A percentile compares a stretch with the other conserved stretches of the same genome.
Conservation (phyloP, 345 rosid species). For the Lepidium sativum region DNA sequence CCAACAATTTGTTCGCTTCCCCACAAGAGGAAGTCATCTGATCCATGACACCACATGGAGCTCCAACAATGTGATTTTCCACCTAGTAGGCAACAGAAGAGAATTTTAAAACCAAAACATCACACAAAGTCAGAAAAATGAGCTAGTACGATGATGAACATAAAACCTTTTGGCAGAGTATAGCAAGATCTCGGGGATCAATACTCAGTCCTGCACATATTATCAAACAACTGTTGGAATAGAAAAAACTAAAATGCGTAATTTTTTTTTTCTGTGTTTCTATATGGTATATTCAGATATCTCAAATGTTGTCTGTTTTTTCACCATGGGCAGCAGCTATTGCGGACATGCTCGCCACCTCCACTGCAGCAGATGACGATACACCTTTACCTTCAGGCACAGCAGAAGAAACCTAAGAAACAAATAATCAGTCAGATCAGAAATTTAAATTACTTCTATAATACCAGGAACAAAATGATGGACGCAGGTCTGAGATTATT, state of each 20-base stretch:
- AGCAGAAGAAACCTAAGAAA: slow-evolving; percentile 81
- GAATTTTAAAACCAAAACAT: slow-evolving; percentile 1
- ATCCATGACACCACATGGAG: slow-evolving; percentile 99
- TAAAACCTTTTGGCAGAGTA: slow-evolving; percentile 93
- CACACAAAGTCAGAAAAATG: background rate
- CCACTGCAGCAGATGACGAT: slow-evolving; percentile 96
- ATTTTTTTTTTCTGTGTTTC: too few relatives aligned
- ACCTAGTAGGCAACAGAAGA: slow-evolving; percentile 44
- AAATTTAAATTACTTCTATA: background rate
- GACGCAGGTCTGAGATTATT: background rate
- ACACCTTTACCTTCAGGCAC: slow-evolving; percentile 99
- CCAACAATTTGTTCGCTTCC: slow-evolving; percentile 93
- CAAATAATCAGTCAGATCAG: slow-evolving; percentile 1
- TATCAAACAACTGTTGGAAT: slow-evolving; percentile 6
- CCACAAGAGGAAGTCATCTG: slow-evolving; percentile 99
- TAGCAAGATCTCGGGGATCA: slow-evolving; percentile 73
- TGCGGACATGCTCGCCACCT: slow-evolving; percentile 98
- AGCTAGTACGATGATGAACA: slow-evolving; percentile 2
- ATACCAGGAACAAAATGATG: background rate
- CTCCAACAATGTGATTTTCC: slow-evolving; percentile 98
- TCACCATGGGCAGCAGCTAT: slow-evolving; percentile 81
- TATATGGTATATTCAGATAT: background rate
- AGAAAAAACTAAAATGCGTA: background rate
- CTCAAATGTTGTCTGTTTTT: background rate
- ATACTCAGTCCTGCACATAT: slow-evolving; percentile 71